phyloP scores from a whole-genome alignment of 768 basidiomycete genomes.

The Boletus huronensis region DNA sequence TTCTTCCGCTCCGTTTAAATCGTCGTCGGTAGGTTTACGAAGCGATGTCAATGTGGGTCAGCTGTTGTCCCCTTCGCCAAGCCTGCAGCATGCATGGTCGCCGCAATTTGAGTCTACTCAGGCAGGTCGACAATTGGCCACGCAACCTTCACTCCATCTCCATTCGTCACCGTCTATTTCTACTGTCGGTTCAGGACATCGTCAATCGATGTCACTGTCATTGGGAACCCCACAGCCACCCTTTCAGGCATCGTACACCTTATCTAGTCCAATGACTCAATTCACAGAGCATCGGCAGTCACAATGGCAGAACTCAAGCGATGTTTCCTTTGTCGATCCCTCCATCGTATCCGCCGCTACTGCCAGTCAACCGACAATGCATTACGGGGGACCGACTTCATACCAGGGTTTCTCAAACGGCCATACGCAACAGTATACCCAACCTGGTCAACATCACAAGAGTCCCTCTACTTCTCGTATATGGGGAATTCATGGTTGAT shows the following conservation, averaged over 20 bases:
- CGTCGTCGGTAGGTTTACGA: conserved; percentile 11
- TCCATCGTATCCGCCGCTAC: conserved; percentile 20
- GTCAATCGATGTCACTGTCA: conserved; percentile 15
- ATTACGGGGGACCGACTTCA: conserved; percentile 6
- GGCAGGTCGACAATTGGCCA: conserved; percentile 2
- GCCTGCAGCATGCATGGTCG: conserved; percentile 19
- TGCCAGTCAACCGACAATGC: not conserved
- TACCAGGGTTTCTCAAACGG: conserved; percentile 13
- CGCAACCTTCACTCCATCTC: conserved; percentile 13
- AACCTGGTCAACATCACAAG: conserved; percentile 20
- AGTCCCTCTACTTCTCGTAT: conserved; percentile 18
- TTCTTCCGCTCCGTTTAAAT: conserved; percentile 9
- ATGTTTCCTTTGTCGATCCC: conserved; percentile 17
- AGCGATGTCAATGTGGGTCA: conserved; percentile 12
- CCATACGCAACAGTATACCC: conserved; percentile 13
- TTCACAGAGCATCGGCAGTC: conserved; percentile 10
- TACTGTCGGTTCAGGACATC: conserved; percentile 11
- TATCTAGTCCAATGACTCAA: conserved; percentile 7
- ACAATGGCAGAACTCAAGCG: conserved; percentile 12
- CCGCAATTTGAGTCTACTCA: conserved; percentile 27
- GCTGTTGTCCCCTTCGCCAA: conserved; percentile 12
- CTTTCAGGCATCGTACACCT: conserved; percentile 10
- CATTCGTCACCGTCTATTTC: conserved; percentile 11
- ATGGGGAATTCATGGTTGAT: conserved; percentile 28
- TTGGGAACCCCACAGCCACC: conserved; percentile 9